Percentiles rank a stretch among this genome's conserved stretches.
Conservation (phyloP, 2,329 filamentous ascomycete genomes). For the Pseudogymnoascus sp. region DNA sequence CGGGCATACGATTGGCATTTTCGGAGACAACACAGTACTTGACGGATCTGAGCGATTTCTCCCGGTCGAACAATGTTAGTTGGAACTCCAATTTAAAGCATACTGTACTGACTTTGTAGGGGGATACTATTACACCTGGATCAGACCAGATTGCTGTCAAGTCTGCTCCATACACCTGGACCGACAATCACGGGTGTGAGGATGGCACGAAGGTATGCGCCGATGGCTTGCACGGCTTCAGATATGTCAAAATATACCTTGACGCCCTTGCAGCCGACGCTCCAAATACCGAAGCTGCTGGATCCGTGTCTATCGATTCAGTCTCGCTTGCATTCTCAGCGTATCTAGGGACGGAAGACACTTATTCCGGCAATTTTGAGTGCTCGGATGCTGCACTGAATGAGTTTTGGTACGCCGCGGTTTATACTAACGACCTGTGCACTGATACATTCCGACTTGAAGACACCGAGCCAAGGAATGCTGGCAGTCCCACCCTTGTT, state of each 20-base stretch:
- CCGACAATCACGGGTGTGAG: constrained; percentile 37
- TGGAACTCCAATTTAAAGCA: too few relatives aligned
- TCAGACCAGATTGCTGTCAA: constrained; percentile 44
- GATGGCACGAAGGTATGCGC: constrained; percentile 38
- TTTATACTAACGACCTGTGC: constrained; percentile 44
- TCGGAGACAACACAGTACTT: constrained; percentile 42
- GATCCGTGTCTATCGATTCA: constrained; percentile 37
- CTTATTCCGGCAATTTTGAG: constrained; percentile 44
- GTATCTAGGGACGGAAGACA: constrained; percentile 40
- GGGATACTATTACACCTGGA: constrained; percentile 36
- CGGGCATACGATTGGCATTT: constrained; percentile 40
- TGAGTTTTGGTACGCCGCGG: constrained; percentile 46
- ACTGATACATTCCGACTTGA: constrained; percentile 40
- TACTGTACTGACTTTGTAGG: constrained; percentile 18
- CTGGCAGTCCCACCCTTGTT: constrained; percentile 35
- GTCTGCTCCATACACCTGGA: constrained; percentile 37
- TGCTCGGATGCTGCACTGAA: constrained; percentile 42
- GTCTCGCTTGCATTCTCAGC: constrained; percentile 37
- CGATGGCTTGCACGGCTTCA: constrained; percentile 46
- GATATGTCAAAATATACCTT: constrained; percentile 42
- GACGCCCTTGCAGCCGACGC: constrained; percentile 37
- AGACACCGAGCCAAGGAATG: constrained; percentile 41
- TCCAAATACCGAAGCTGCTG: constrained; percentile 37
- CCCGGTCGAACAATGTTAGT: constrained; percentile 39
- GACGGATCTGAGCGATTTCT: constrained; percentile 39